A percentile compares a stretch with the other conserved stretches of the same genome.
Evolutionary conservation across 2,329 filamentous ascomycete genomes (phyloP).

Genomic region (Aspergillus japonicus): DNA sequence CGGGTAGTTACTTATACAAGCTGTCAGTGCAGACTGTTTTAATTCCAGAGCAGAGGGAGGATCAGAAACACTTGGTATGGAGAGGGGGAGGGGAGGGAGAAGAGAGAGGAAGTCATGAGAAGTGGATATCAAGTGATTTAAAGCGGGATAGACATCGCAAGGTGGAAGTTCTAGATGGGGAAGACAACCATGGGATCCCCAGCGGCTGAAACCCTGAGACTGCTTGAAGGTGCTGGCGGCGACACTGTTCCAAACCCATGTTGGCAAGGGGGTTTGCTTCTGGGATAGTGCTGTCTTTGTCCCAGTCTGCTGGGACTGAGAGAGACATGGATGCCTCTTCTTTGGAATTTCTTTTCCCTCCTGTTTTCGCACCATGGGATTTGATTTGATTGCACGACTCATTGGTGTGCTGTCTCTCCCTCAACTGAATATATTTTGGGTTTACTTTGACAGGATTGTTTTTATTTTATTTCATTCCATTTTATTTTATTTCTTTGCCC

Average conservation of each 20-base stretch:
- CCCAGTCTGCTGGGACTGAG: slow-evolving; percentile 18
- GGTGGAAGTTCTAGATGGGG: slow-evolving; percentile 20
- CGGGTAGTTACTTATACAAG: background rate
- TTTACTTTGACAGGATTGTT: background rate
- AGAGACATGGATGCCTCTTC: slow-evolving; percentile 8
- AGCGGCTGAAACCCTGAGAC: slow-evolving; percentile 10
- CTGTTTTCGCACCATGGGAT: slow-evolving; percentile 1
- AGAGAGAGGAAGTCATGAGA: background rate
- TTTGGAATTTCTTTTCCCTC: background rate
- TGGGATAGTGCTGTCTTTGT: slow-evolving; percentile 20
- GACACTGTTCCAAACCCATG: background rate
- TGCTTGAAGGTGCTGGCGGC: slow-evolving; percentile 2
- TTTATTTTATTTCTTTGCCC: slow-evolving; percentile 7
- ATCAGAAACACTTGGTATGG: background rate
- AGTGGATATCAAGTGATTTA: slow-evolving; percentile 16
- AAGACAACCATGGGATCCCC: slow-evolving; percentile 7
- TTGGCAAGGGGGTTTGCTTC: slow-evolving; percentile 6
- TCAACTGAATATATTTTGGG: background rate
- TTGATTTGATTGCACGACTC: slow-evolving; percentile 4
- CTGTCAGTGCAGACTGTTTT: background rate
- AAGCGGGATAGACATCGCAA: slow-evolving; percentile 16
- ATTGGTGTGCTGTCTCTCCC: slow-evolving; percentile 3
- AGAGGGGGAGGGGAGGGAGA: background rate
- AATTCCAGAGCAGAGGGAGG: background rate
- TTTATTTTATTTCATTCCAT: slow-evolving; percentile 2